Base-by-base conservation (phyloP, 1,284 basidiomycete species). In the Sporisorium iseilematis-ciliati region DNA sequence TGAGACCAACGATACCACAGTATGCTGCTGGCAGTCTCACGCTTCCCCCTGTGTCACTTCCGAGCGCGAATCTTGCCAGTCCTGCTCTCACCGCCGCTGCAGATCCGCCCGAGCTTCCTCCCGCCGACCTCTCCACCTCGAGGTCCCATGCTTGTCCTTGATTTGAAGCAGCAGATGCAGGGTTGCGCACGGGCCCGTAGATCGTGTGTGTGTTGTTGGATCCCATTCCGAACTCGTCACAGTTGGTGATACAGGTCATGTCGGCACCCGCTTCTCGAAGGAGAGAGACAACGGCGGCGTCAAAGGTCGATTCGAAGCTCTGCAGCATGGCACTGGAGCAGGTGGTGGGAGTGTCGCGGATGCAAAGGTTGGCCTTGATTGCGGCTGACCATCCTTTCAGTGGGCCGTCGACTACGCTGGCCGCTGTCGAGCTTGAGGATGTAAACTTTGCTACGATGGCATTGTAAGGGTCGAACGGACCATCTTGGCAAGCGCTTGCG, bases 191-290 rank as follows among this genome's bases (percentile, higher is more conserved):
- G 0, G 79, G 67, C 3, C 83, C 83, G 40, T 75, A 66, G 7
- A 74, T 31, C 0, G 82, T 78, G 56, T 84, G 75, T 21, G 68
- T 55, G 55, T 84, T 84, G 45, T 43, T 68, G 12, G 78, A 82
- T 1, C 96, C 96, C 96, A 99, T 99, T 0, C 95, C 95, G 86
- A 99, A 99, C 85, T 98, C 96, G 84, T 99, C 96, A 86, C 94
- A 95, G 83, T 97, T 97, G 0, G 95, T 92, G 86, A 96, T 96
- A 2, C 94, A 95, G 0, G 91, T 82, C 14, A 98, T 89, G 10
- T 89, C 85, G 0, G 92, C 94, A 1, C 94, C 95, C 0, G 89
- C 88, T 0, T 87, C 72, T 1, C 88, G 87, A 0, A 99, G 86
- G 2, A 90, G 86, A 1, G 86, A 73, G 0, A 97, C 93, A 5